Evolutionary conservation across 1,139 yeast species (phyloP).

Genomic region (Kazachstania sp.): DNA sequence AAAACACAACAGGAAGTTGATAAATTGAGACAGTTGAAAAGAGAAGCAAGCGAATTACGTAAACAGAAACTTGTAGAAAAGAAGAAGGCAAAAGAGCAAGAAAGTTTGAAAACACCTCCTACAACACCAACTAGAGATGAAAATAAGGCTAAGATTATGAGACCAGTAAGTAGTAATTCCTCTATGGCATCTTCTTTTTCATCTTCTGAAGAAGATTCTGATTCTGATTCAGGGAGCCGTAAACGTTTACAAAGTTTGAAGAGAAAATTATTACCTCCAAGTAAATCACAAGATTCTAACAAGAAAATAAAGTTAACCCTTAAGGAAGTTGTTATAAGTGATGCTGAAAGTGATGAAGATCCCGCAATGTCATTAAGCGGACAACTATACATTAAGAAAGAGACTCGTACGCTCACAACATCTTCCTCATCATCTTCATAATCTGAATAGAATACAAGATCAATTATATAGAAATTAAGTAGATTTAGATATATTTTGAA

Average conservation of each 20-base stretch:
- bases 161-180: not conserved
- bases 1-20: slow-evolving; percentile 27
- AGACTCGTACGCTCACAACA: not conserved
- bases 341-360: slow-evolving; percentile 1
- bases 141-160: not conserved
- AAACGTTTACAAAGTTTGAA: slow-evolving; percentile 4
- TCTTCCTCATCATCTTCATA: not conserved
- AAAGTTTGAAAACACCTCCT: slow-evolving; percentile 18
- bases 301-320: not conserved
- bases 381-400: not conserved
- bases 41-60: slow-evolving; percentile 29
- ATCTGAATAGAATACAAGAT: not conserved
- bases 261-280: slow-evolving; percentile 8
- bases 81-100: slow-evolving; percentile 8
- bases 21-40: slow-evolving; percentile 21
- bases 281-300: not conserved
- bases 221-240: not conserved
- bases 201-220: not conserved
- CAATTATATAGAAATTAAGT: no score
- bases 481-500: no score
- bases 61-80: slow-evolving; percentile 13
- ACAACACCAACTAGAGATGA: slow-evolving; percentile 15
- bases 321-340: not conserved
- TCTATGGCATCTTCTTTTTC: not conserved
- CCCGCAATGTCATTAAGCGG: not conserved